Base-by-base conservation (phyloP, 2,329 filamentous ascomycete genomes). In the Hymenoscyphus fraxineus region DNA sequence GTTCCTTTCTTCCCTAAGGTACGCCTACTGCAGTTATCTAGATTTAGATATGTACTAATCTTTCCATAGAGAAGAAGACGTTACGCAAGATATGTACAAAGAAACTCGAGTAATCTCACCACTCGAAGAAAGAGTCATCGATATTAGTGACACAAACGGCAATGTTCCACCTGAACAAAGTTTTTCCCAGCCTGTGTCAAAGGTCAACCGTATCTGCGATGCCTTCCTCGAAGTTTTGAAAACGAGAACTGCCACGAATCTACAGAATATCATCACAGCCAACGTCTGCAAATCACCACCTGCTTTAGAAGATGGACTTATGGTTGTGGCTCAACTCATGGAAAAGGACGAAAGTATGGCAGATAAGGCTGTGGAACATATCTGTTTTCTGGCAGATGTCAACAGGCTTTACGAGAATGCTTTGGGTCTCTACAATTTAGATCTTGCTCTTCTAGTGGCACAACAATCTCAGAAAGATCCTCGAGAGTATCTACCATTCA, bases 391-490 rank as follows among this genome's bases (percentile, higher is more conserved):
- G 54, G 92, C 93, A 0, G 95, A 99, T 76, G 90, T 96, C 57
- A 96, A 97, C 76, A 88, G 88, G 47, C 85, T 99, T 0, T 99
- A 97, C 73, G 92, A 97, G 67, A 88, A 93, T 66, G 91, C 95
- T 0, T 82, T 99, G 1, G 93, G 93, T 0, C 81, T 98, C 2
- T 99, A 99, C 75, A 88, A 98, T 73, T 85, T 99, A 2, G 92
- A 97, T 12, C 85, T 99, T 7, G 89, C 94, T 3, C 82, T 99
- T 12, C 82, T 97, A 6, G 91, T 99, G 13, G 95, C 95, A 0
- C 95, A 99, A 74, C 93, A 97, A 74, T 95, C 93, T 0, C 95
- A 99, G 77, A 92, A 94, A 74, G 95, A 99, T 72, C 95, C 95
- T 1, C 83, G 93, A 70, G 95, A 99, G 76, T 99, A 99, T 71